Evolutionary conservation across 148 eudicot species (phyloP).

Genomic region (Vaccinium vitisidaea): DNA sequence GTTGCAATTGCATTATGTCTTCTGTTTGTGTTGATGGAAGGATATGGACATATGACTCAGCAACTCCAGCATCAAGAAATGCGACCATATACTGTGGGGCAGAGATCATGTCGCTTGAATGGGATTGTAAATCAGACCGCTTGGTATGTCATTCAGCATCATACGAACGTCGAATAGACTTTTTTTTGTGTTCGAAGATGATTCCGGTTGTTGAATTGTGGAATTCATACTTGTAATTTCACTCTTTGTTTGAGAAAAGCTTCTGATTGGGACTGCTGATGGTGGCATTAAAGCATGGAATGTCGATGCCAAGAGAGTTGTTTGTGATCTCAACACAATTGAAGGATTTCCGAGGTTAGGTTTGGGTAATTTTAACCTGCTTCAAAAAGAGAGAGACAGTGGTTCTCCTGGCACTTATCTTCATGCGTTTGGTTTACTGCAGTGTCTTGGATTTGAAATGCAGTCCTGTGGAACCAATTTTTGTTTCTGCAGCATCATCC

Average conservation of each 20-base stretch:
- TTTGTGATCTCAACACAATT: slow-evolving; percentile 82
- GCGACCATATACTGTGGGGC: slow-evolving; percentile 98
- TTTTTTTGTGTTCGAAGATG: not conserved
- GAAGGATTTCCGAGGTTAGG: slow-evolving; percentile 72
- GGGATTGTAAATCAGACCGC: slow-evolving; percentile 98
- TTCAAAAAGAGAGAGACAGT: not conserved
- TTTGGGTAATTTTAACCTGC: slow-evolving; percentile 15
- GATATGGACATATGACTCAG: slow-evolving; percentile 94
- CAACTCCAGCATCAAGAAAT: slow-evolving; percentile 80
- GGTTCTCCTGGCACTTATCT: slow-evolving; percentile 21
- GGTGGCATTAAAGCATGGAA: slow-evolving; percentile 99
- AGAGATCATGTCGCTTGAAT: slow-evolving; percentile 93
- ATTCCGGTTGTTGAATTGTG: slow-evolving; percentile 16
- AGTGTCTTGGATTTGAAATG: slow-evolving; percentile 91
- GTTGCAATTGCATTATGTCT: not conserved
- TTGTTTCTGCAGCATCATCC: slow-evolving; percentile 96
- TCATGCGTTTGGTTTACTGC: slow-evolving; percentile 32
- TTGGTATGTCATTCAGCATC: slow-evolving; percentile 48
- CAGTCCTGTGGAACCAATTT: slow-evolving; percentile 98
- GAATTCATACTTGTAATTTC: slow-evolving; percentile 19
- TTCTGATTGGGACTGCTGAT: slow-evolving; percentile 95
- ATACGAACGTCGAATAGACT: not conserved
- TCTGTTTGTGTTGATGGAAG: slow-evolving; percentile 38
- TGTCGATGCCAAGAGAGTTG: slow-evolving; percentile 97
- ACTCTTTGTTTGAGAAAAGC: slow-evolving; percentile 47